Conservation (phyloP, 2,329 filamentous ascomycete species). For the Trichophyton benhamiae region DNA sequence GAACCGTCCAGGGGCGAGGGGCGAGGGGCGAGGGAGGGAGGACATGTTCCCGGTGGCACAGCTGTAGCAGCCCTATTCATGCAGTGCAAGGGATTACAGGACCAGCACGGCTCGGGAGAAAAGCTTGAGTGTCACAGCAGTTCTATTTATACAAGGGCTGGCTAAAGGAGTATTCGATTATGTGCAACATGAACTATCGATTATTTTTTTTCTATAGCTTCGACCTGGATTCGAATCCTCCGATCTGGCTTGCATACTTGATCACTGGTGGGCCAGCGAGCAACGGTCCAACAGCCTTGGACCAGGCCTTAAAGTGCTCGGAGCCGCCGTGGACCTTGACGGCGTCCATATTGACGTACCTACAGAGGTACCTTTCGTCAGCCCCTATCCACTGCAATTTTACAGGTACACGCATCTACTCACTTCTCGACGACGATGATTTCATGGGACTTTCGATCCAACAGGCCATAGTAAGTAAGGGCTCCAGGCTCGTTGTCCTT, state of each 20-base stretch:
- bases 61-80: constrained; percentile 1
- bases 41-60: background rate
- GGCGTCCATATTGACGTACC: constrained; percentile 11
- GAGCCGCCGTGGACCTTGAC: constrained; percentile 9
- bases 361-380: background rate
- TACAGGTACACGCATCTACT: background rate
- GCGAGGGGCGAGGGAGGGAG: background rate
- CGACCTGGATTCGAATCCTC: constrained; percentile 10
- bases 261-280: constrained; percentile 6
- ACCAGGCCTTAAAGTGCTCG: constrained; percentile 11
- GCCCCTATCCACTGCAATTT: no score
- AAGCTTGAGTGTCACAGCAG: background rate
- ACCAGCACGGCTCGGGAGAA: background rate
- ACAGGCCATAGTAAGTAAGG: constrained; percentile 22
- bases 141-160: background rate
- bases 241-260: constrained; percentile 10
- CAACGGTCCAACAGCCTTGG: constrained; percentile 5
- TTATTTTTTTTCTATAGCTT: constrained; percentile 6
- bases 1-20: background rate
- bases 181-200: no score
- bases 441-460: constrained; percentile 20
- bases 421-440: constrained; percentile 26
- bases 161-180: background rate
- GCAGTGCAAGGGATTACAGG: background rate
- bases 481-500: constrained; percentile 23